These are phyloP conservation scores for Hypoxylon rubiginosum DNA, from an alignment of 2,329 filamentous ascomycete species.

Conservation along the genomic window DNA sequence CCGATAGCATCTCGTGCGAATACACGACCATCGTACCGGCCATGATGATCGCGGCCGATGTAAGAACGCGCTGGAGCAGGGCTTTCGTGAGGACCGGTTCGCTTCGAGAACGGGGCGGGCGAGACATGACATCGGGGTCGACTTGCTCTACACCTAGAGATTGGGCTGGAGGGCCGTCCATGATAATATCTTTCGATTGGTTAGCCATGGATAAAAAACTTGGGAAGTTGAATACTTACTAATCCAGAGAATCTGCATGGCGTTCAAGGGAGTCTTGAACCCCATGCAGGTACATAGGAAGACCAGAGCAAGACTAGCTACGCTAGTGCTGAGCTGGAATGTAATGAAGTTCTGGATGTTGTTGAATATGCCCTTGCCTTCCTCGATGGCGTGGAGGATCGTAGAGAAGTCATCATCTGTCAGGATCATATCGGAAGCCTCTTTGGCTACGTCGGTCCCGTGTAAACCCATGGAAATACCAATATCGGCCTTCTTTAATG, in stretches of 20 bases:
- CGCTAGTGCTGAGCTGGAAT: conserved; percentile 97
- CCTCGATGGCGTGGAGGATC: conserved; percentile 94
- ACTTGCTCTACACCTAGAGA: conserved; percentile 96
- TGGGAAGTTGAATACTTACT: conserved; percentile 71
- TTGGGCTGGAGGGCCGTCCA: conserved; percentile 98
- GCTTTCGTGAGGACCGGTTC: conserved; percentile 91
- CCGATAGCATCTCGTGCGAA: conserved; percentile 87
- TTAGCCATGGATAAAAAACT: conserved; percentile 39
- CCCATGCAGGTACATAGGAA: conserved; percentile 93
- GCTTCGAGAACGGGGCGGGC: conserved; percentile 84
- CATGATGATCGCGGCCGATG: conserved; percentile 91
- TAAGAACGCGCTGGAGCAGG: conserved; percentile 86
- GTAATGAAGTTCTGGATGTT: conserved; percentile 99
- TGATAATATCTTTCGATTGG: conserved; percentile 84
- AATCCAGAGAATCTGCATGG: conserved; percentile 99
- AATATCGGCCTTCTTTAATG: conserved; percentile 96
- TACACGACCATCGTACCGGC: conserved; percentile 92
- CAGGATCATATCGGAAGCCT: conserved; percentile 92
- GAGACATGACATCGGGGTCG: conserved; percentile 92
- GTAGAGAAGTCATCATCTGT: conserved; percentile 92
- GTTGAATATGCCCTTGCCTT: conserved; percentile 99
- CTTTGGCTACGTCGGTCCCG: conserved; percentile 97
- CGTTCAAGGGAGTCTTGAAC: conserved; percentile 95
- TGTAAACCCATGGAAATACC: conserved; percentile 96
- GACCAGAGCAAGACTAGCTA: conserved; percentile 90